Base-by-base conservation (phyloP, 2,329 filamentous ascomycete species). In the Metarhizium humberi region DNA sequence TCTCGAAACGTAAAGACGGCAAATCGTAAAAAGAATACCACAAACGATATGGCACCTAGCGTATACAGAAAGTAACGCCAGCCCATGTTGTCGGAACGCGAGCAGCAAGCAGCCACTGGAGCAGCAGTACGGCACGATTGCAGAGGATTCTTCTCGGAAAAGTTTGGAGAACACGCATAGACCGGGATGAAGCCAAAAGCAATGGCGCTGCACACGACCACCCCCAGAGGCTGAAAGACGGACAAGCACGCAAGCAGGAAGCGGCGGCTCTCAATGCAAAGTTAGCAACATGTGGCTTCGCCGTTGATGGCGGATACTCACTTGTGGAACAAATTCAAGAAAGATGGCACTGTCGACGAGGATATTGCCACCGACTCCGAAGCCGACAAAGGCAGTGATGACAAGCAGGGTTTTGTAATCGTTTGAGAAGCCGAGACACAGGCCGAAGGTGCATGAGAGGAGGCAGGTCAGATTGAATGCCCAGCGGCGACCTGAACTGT, bases 381-480 rank as follows among this genome's bases (percentile, higher is more conserved):
- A 77, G 3, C 79, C 78, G 11, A 78, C 72, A 57, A 81, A 77
- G 0, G 79, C 77, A 2, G 78, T 80, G 8, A 82, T 63, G 14
- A 78, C 73, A 20, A 81, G 70, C 50, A 82, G 78, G 3, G 73
- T 73, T 16, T 62, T 72, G 66, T 81, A 81, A 11, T 66, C 73
- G 54, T 75, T 71, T 16, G 14, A 43, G n/a, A 43, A 18, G 14
- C 75, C 79, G 1, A 81, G 70, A 25, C 73, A 75, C 0, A 81
- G 65, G 8, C 80, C 79, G 57, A 82, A 83, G 3, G 78, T 63
- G 8, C 76, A 76, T 1, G 77, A 70, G 53, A 81, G 71, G n/a
- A 82, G 69, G 50, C 79, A 79, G 0, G 80, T 82, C 42, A 80
- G 60, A 61, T 82, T 83, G 67, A 83, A 83, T 0, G 78, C 78